Evolutionary conservation across 2,329 filamentous ascomycete species (phyloP).

Genomic region (Xylariomycetidae sp.): DNA sequence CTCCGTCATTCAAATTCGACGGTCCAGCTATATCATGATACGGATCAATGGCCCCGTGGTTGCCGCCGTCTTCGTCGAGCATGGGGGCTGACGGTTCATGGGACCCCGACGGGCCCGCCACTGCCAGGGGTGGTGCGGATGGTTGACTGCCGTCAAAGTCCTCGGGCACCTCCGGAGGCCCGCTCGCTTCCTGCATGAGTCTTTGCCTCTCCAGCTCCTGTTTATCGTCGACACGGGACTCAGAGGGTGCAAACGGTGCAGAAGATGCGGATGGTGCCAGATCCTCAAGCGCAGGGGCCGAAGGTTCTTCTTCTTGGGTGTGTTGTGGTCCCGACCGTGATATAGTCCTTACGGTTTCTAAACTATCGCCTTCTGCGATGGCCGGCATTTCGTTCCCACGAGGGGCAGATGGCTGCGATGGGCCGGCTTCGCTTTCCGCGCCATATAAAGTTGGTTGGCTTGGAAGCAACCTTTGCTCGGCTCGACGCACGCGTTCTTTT

Average conservation of each 20-base stretch:
- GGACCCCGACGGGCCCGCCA: conserved; percentile 15
- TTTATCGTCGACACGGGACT: conserved; percentile 56
- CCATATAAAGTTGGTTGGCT: conserved; percentile 59
- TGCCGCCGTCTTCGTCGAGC: conserved; percentile 19
- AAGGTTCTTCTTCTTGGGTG: conserved; percentile 28
- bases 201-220: conserved; percentile 57
- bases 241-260: no score
- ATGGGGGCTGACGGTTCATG: conserved; percentile 26
- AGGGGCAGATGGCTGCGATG: conserved; percentile 32
- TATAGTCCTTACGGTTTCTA: no score
- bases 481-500: conserved; percentile 72
- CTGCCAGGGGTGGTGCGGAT: conserved; percentile 10
- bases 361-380: not conserved
- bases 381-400: not conserved
- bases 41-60: conserved; percentile 19
- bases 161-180: conserved; percentile 34
- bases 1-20: no score
- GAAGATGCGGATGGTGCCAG: conserved; percentile 25
- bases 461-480: conserved; percentile 73
- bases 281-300: conserved; percentile 42
- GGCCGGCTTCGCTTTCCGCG: conserved; percentile 28
- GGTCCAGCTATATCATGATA: conserved; percentile 46
- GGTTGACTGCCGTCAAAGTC: conserved; percentile 14
- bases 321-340: no score
- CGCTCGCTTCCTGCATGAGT: conserved; percentile 46